Base-by-base conservation (phyloP, 169 alveolate genomes). In the Eimeria tenella region DNA sequence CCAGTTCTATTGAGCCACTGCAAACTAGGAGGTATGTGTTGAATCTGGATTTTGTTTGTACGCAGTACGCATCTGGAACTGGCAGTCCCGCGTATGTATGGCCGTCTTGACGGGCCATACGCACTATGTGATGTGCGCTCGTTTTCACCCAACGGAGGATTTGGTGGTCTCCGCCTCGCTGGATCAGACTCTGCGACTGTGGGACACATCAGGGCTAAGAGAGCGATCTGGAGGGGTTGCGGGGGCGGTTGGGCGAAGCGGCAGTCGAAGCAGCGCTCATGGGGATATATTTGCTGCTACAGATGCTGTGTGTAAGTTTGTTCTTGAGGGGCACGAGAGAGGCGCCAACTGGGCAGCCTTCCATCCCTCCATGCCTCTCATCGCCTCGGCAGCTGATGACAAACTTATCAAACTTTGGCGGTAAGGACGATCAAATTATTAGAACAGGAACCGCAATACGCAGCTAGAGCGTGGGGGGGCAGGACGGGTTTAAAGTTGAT, bases 261-360 rank as follows among this genome's bases (percentile, higher is more conserved):
- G 92, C 49, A n/a, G 86, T 53, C 53, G 83, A 25, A 58, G 84
- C 74, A 71, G 73, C 56, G 86, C 83, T 3, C 86, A 55, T n/a
- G 90, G 95, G 83, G 99, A 98, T 71, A 95, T 98, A 95, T 98
- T 98, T 56, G 97, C 98, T 21, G 98, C 99, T 58, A 97, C 96
- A 75, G 99, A 99, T 93, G 99, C 98, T 4, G 98, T 98, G 77
- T 95, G 97, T 89, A 98, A 97, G 75, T 98, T 98, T 93, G 98
- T 98, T 71, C 94, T 98, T 58, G 99, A 99, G 96, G 99, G 99
- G 31, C 99, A 99, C 95, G 99, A 99, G 90, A 96, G 99, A 75
- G 99, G 99, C 4, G 99, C 98, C 77, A 99, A 99, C 95, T 99
- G 99, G 99, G 99, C 98, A 0, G 90, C 98, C 50, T 99, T 99